phyloP scores from a whole-genome alignment of 192 early-diverging fungal genomes.

The Mortierella alpina region DNA sequence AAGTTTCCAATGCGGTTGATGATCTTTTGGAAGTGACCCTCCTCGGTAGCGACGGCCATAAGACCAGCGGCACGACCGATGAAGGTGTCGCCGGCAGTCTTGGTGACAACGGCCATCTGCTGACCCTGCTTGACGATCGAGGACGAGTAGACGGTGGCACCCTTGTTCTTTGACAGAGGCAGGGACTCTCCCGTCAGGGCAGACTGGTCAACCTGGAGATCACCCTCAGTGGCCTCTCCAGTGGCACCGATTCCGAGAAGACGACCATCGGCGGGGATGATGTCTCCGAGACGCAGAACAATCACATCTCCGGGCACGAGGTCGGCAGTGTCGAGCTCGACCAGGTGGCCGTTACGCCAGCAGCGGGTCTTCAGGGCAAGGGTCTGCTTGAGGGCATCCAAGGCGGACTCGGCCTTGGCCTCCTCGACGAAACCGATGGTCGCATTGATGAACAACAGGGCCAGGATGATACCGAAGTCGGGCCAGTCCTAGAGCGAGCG shows the following conservation, averaged over 20 bases:
- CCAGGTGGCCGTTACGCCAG: conserved; percentile 80
- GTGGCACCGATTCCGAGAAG: conserved; percentile 80
- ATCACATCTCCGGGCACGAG: conserved; percentile 95
- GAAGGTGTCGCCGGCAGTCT: conserved; percentile 92
- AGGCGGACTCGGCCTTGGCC: conserved; percentile 88
- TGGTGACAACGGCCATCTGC: conserved; percentile 89
- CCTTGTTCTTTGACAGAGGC: conserved; percentile 84
- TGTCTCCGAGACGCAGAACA: conserved; percentile 91
- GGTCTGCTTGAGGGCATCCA: conserved; percentile 94
- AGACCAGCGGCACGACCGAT: conserved; percentile 94
- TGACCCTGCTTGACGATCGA: conserved; percentile 95
- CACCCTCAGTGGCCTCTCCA: conserved; percentile 81
- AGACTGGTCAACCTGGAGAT: conserved; percentile 90
- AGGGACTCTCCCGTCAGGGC: conserved; percentile 96
- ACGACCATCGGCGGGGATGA: conserved; percentile 90
- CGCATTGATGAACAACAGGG: conserved; percentile 85
- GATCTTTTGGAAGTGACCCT: conserved; percentile 97
- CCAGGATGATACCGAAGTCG: conserved; percentile 86
- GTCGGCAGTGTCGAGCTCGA: conserved; percentile 77
- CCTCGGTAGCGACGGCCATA: conserved; percentile 88
- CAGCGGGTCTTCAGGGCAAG: conserved; percentile 85
- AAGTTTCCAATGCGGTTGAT: conserved; percentile 95
- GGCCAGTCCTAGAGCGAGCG: conserved; percentile 48
- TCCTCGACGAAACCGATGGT: conserved; percentile 93
- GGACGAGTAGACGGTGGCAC: conserved; percentile 88